Conservation (phyloP, 2,329 filamentous ascomycete species). For the Paecilomyces formosus region DNA sequence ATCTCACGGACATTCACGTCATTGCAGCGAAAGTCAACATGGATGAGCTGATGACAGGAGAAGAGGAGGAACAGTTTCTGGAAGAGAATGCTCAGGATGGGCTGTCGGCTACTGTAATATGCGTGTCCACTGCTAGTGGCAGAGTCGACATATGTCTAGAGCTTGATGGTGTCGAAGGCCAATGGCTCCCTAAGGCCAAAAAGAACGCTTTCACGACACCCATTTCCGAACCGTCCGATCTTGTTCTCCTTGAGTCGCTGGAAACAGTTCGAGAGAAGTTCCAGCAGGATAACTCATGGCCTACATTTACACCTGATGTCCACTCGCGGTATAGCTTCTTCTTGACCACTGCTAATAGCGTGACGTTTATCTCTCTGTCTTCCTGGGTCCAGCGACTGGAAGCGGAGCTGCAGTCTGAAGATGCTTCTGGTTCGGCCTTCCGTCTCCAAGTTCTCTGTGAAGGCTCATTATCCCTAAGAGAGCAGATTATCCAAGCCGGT, state of each 20-base stretch:
- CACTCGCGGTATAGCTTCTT: conserved; percentile 53
- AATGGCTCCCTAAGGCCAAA: conserved; percentile 50
- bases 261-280: conserved; percentile 28
- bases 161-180: conserved; percentile 53
- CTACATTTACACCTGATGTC: conserved; percentile 50
- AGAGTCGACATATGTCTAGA: conserved; percentile 55
- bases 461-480: conserved; percentile 41
- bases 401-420: conserved; percentile 47
- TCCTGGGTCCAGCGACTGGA: conserved; percentile 52
- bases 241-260: conserved; percentile 38
- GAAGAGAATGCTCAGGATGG: conserved; percentile 42
- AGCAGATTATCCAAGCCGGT: conserved; percentile 39
- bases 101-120: conserved; percentile 51
- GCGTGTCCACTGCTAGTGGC: conserved; percentile 48
- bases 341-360: conserved; percentile 47
- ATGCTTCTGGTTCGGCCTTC: conserved; percentile 47
- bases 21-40: conserved; percentile 47
- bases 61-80: conserved; percentile 38
- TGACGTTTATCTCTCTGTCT: conserved; percentile 49
- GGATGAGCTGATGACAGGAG: conserved; percentile 45
- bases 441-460: conserved; percentile 51
- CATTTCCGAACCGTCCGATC: conserved; percentile 32
- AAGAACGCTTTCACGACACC: conserved; percentile 35
- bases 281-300: conserved; percentile 31
- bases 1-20: conserved; percentile 55